Conservation (phyloP, 2,329 filamentous ascomycete genomes). For the Cadophora gregata region DNA sequence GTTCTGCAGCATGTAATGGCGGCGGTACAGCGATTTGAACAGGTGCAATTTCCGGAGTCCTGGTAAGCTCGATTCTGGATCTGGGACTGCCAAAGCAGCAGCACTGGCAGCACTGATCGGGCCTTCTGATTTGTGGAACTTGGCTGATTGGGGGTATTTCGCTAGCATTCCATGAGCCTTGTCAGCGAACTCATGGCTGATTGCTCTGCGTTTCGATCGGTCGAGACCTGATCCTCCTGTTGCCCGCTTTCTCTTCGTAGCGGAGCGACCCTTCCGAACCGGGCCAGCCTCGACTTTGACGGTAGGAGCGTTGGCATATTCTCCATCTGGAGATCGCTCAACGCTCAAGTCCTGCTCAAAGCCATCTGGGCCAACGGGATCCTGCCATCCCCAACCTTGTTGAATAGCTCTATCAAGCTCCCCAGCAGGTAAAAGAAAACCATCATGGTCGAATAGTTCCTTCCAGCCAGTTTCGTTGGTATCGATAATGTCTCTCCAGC, state of each 20-base stretch:
- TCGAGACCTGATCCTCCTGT: conserved; percentile 33
- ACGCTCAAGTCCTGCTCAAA: conserved; percentile 81
- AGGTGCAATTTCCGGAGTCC: conserved; percentile 85
- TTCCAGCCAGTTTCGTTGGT: conserved; percentile 97
- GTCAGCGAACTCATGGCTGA: conserved; percentile 38
- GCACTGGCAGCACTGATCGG: conserved; percentile 86
- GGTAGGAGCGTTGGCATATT: conserved; percentile 44
- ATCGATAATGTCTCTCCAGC: conserved; percentile 90
- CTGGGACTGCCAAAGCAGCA: conserved; percentile 81
- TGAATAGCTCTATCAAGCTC: conserved; percentile 85
- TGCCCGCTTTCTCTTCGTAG: conserved; percentile 44
- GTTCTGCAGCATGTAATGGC: conserved; percentile 87
- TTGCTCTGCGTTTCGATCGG: conserved; percentile 42
- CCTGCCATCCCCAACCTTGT: conserved; percentile 98
- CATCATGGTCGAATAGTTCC: conserved; percentile 84
- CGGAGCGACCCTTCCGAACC: conserved; percentile 37
- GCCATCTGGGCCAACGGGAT: conserved; percentile 75
- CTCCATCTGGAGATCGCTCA: conserved; percentile 55
- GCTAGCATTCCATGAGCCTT: conserved; percentile 37
- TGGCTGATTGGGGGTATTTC: conserved; percentile 33
- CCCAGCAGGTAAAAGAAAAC: conserved; percentile 77
- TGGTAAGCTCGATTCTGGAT: conserved; percentile 79
- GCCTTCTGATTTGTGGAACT: conserved; percentile 66
- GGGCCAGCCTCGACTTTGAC: conserved; percentile 32
- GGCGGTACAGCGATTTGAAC: conserved; percentile 94